A percentile compares a stretch with the other conserved stretches of the same genome.
Evolutionary conservation across 495 filamentous ascomycete species (phyloP).

Genomic region (Darksidea phi): DNA sequence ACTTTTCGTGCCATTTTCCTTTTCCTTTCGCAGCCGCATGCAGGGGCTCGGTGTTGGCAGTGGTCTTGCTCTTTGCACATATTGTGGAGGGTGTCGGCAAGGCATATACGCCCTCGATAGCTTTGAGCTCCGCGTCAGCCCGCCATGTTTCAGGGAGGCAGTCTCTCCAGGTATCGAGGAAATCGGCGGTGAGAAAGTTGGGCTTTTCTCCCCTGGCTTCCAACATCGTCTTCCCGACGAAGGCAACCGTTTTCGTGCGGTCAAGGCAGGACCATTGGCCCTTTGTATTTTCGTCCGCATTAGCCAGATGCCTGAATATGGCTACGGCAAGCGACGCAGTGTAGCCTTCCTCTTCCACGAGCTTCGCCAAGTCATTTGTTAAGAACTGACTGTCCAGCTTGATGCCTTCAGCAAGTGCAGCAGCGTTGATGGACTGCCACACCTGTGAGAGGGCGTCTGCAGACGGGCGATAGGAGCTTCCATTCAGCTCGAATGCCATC

Average conservation of each 20-base stretch:
- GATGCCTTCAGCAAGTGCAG: slow-evolving; percentile 33
- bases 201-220: slow-evolving; percentile 42
- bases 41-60: background rate
- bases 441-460: slow-evolving; percentile 32
- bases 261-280: slow-evolving; percentile 50
- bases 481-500: slow-evolving; percentile 43
- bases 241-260: slow-evolving; percentile 47
- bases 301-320: slow-evolving; percentile 6
- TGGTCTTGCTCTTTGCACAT: background rate
- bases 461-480: slow-evolving; percentile 39
- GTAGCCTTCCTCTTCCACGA: slow-evolving; percentile 48
- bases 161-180: slow-evolving; percentile 57
- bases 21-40: slow-evolving; percentile 43
- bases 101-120: slow-evolving; percentile 42
- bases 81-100: slow-evolving; percentile 32
- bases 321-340: slow-evolving; percentile 17
- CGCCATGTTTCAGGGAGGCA: slow-evolving; percentile 60
- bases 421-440: slow-evolving; percentile 40
- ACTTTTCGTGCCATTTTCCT: slow-evolving; percentile 89
- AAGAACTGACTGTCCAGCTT: slow-evolving; percentile 45
- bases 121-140: slow-evolving; percentile 48
- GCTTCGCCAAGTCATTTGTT: slow-evolving; percentile 43
- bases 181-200: slow-evolving; percentile 45
- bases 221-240: slow-evolving; percentile 55
- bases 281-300: slow-evolving; percentile 10